Conservation (phyloP, 139 green algal genomes). For the Micractinium sp. region DNA sequence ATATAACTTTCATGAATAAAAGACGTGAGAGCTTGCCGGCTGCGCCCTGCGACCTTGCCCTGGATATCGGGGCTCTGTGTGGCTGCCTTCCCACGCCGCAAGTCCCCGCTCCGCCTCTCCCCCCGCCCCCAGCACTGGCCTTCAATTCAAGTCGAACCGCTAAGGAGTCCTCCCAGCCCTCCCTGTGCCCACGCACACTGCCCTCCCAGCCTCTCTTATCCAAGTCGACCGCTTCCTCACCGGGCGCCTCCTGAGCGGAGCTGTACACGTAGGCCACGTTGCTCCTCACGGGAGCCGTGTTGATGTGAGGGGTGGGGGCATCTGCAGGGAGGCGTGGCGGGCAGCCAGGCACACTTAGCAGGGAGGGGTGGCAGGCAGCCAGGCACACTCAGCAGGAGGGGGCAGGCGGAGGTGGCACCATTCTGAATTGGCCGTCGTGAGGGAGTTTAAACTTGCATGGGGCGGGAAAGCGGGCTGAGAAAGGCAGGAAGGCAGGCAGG, state of each 20-base stretch:
- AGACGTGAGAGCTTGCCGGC: not conserved
- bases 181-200: too few species aligned
- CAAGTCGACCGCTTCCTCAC: not conserved
- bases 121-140: not conserved
- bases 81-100: too few species aligned
- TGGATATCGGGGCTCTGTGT: too few species aligned
- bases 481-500: too few species aligned
- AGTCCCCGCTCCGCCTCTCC: not conserved
- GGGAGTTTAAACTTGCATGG: too few species aligned
- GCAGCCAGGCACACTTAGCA: too few species aligned
- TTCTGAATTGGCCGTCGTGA: not conserved
- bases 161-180: too few species aligned
- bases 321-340: not conserved
- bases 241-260: not conserved
- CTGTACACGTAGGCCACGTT: constrained; percentile 18
- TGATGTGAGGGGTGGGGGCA: constrained; percentile 1
- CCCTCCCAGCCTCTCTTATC: too few species aligned
- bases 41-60: not conserved
- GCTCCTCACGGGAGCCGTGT: not conserved
- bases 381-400: not conserved
- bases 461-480: too few species aligned
- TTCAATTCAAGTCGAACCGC: not conserved
- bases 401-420: not conserved
- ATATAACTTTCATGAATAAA: too few species aligned
- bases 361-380: too few species aligned